Conservation (phyloP, 2,329 filamentous ascomycete species). For the Ophiostoma montium region DNA sequence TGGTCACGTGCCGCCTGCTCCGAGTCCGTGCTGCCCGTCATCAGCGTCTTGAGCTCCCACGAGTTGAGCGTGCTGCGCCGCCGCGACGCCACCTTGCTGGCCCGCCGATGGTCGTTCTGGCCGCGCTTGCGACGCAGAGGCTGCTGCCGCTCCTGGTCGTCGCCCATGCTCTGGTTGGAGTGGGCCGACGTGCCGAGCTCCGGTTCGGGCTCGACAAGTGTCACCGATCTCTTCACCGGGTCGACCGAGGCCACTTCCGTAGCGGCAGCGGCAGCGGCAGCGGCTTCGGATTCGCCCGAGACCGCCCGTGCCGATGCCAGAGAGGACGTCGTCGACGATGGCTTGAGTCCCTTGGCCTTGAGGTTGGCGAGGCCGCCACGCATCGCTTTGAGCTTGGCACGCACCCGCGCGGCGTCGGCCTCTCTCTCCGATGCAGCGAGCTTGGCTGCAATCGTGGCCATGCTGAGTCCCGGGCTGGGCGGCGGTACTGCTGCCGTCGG, state of each 20-base stretch:
- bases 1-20: too few relatives aligned
- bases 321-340: constrained; percentile 1
- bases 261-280: not conserved
- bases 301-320: not conserved
- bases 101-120: constrained; percentile 24
- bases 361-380: constrained; percentile 16
- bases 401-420: constrained; percentile 47
- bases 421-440: constrained; percentile 49
- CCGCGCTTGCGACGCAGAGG: constrained; percentile 34
- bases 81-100: constrained; percentile 42
- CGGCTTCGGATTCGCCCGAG: not conserved
- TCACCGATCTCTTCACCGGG: constrained; percentile 8
- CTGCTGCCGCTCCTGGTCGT: constrained; percentile 11
- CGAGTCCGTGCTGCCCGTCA: constrained; percentile 23
- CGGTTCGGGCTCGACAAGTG: not conserved
- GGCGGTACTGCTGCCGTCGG: constrained; percentile 18
- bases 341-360: constrained; percentile 2
- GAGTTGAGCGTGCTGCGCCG: constrained; percentile 62
- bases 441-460: constrained; percentile 49
- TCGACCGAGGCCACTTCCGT: constrained; percentile 6
- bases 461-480: constrained; percentile 43
- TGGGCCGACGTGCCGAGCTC: not conserved
- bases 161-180: not conserved
- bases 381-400: constrained; percentile 47
- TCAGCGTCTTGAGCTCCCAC: constrained; percentile 57